Conservation (phyloP, 805 yeast genomes). For the Yarrowia phangngaensis region DNA sequence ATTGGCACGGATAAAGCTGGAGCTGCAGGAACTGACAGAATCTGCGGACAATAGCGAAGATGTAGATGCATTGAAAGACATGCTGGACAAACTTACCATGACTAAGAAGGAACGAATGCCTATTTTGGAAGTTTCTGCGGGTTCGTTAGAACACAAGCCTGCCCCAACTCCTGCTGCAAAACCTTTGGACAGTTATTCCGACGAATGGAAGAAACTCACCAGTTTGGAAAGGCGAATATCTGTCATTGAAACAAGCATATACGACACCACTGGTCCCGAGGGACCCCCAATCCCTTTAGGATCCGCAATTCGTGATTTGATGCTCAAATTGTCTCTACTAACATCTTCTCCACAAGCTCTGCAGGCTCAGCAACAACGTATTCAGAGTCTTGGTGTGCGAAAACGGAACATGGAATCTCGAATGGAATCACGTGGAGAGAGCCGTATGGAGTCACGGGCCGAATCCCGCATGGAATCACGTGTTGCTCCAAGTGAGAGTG, state of each 20-base stretch:
- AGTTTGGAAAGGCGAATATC: background rate
- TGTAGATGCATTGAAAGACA: background rate
- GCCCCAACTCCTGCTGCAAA: too few species aligned
- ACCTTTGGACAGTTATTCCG: background rate
- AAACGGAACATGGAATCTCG: background rate
- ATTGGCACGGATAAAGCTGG: constrained; percentile 9
- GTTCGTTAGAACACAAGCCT: background rate
- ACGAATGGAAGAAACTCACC: background rate
- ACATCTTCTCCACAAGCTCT: constrained; percentile 16
- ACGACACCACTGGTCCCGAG: constrained; percentile 10
- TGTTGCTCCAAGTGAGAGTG: too few species aligned
- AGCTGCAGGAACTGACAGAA: constrained; percentile 5
- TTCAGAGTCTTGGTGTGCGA: background rate
- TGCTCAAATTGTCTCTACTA: constrained; percentile 16
- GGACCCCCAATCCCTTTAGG: background rate
- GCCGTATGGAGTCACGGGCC: background rate
- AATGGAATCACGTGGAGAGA: constrained; percentile 11
- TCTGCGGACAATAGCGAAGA: background rate
- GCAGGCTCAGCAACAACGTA: constrained; percentile 5
- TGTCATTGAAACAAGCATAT: background rate
- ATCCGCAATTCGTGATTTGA: background rate
- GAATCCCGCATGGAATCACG: constrained; percentile 14
- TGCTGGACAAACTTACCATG: constrained; percentile 1
- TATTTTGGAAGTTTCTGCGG: background rate
- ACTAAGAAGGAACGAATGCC: background rate